A percentile compares a stretch with the other conserved stretches of the same genome.
phyloP scores from a whole-genome alignment of 768 basidiomycete species.

The Tephrocybe sp. region DNA sequence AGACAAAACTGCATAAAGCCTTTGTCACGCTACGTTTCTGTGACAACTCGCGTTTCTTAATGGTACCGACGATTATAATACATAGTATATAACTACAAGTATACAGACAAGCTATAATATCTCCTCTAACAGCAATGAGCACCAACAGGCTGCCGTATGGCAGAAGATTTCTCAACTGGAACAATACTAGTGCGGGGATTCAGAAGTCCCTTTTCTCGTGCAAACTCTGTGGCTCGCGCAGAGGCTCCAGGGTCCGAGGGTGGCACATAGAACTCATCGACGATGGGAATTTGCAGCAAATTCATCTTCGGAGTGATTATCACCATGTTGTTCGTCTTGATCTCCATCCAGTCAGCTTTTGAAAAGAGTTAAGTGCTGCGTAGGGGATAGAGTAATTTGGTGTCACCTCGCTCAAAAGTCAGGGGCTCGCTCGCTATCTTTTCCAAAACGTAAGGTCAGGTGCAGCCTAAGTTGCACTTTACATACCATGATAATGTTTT shows the following conservation, averaged over 20 bases:
- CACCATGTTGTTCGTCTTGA: constrained; percentile 94
- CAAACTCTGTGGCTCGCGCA: constrained; percentile 77
- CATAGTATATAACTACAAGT: too few relatives aligned
- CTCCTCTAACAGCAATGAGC: constrained; percentile 19
- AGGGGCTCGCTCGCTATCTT: constrained; percentile 91
- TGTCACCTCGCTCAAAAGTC: constrained; percentile 88
- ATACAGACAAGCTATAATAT: too few relatives aligned
- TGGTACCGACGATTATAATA: too few relatives aligned
- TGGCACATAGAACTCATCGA: constrained; percentile 91
- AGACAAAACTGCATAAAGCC: not conserved
- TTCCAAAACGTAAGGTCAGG: constrained; percentile 7
- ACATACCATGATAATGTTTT: constrained; percentile 89
- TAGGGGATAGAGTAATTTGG: constrained; percentile 5
- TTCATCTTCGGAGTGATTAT: constrained; percentile 97
- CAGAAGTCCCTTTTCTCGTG: constrained; percentile 83
- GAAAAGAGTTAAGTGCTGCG: constrained; percentile 1
- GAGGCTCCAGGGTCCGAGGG: constrained; percentile 76
- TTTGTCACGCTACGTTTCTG: not conserved
- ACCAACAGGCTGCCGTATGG: constrained; percentile 13
- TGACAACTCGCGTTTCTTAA: constrained; percentile 9
- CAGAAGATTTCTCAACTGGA: constrained; percentile 21
- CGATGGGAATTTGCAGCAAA: constrained; percentile 89
- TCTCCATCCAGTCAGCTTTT: constrained; percentile 97
- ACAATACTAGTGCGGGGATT: constrained; percentile 49
- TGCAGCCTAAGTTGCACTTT: constrained; percentile 13